Evolutionary conservation across 495 filamentous ascomycete genomes (phyloP), one percentile per base, ranked within the genome.

Genomic region (Penicillium ochrochloron): DNA sequence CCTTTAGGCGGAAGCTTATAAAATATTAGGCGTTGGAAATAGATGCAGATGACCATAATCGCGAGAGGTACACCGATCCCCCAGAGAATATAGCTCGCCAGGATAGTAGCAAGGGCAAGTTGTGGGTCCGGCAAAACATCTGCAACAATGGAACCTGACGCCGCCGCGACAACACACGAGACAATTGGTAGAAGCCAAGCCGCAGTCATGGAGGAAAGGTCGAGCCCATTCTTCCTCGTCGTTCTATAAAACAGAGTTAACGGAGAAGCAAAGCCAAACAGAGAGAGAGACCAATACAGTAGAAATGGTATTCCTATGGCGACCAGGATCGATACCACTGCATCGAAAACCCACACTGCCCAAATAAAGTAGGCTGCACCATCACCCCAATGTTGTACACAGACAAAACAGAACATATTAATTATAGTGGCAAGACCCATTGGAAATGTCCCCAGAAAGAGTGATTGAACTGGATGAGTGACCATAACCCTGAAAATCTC

Each of bases 401-500:
- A 84, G 2, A 82, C 71, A 31, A 79, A 71, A 12, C 76, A 73
- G 48, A 79, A 73, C 81, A 84, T 83, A 56, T 85, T 83, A 35
- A 85, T 75, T 31, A 84, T 76, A 2, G 83, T 88, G 3, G 84
- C 83, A 41, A 87, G 76, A 8, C 84, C 84, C 82, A 86, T 85
- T 3, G 85, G 84, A 54, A 86, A 78, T 23, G n/a, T 63, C 1
- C 82, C 85, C 2, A 87, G 59, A 60, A 86, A 87, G 37, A 88
- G 70, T 1, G 76, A 80, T 61, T 88, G 82, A 6, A 67, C 69
- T 0, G 85, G 84, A 70, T 87, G 80, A 19, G 67, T 72, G 29
- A 87, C 65, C 79, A 86, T 81, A 48, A 74, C 77, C 2, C 27
- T 60, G 68, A 79, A 85, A 29, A 83, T 79, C 41, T 77, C 70